phyloP scores from a whole-genome alignment of 257 asterid genomes.

The Gynochthodes officinalis region DNA sequence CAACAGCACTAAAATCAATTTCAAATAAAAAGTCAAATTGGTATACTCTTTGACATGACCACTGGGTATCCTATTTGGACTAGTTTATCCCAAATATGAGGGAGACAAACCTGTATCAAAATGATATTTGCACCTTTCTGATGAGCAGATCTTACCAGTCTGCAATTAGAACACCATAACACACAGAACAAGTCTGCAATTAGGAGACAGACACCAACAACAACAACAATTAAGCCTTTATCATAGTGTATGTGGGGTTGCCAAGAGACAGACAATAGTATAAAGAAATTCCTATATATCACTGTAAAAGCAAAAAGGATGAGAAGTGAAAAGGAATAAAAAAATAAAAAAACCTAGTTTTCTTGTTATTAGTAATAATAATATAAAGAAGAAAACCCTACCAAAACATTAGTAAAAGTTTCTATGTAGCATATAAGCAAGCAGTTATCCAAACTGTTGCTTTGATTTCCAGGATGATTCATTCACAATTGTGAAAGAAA shows the following conservation, averaged over 20 bases:
- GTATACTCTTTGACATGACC: background rate
- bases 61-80: background rate
- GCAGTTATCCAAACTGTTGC: background rate
- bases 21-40: background rate
- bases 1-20: background rate
- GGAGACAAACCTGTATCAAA: slow-evolving; percentile 70
- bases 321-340: too few relatives aligned
- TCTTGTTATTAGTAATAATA: background rate
- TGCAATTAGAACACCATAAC: slow-evolving; percentile 32
- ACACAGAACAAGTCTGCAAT: background rate
- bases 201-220: too few relatives aligned
- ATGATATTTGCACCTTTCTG: slow-evolving; percentile 85
- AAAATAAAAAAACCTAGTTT: background rate
- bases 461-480: background rate
- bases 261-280: background rate
- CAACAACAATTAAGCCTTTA: too few relatives aligned
- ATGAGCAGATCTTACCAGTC: slow-evolving; percentile 89
- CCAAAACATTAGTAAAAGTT: background rate
- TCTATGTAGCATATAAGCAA: background rate
- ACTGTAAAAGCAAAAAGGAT: too few relatives aligned
- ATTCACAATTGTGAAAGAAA: background rate
- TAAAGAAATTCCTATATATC: background rate
- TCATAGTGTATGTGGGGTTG: too few relatives aligned
- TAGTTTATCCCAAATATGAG: background rate
- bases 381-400: background rate